phyloP scores from a whole-genome alignment of 228 moss, liverwort and hornwort species.

The Sphagnum fallax region DNA sequence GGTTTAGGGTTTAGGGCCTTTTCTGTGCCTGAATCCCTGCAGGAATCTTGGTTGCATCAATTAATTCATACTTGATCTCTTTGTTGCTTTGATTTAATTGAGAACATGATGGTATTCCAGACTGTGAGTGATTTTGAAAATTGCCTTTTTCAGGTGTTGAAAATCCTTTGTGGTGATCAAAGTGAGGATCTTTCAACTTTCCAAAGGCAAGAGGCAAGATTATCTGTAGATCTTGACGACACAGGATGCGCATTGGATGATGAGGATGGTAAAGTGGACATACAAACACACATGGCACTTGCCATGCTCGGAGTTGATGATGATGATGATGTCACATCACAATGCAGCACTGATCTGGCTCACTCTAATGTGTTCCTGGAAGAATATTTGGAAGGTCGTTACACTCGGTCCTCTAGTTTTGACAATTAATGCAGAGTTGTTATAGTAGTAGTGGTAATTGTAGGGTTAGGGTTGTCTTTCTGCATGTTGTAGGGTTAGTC shows the following conservation, averaged over 20 bases:
- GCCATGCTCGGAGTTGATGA: conserved; percentile 31
- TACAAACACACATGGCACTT: conserved; percentile 36
- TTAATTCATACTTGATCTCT: not conserved
- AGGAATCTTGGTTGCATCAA: not conserved
- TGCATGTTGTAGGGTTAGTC: too few species aligned
- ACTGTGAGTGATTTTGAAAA: not conserved
- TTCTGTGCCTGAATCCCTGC: too few species aligned
- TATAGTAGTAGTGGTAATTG: too few species aligned
- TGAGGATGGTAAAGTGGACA: conserved; percentile 34
- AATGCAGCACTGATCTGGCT: conserved; percentile 26
- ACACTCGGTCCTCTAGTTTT: not conserved
- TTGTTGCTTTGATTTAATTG: not conserved
- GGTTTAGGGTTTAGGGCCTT: not conserved
- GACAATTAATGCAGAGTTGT: too few species aligned
- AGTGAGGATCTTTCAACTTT: conserved; percentile 19
- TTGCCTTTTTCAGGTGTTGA: conserved; percentile 21
- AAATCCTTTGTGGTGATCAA: conserved; percentile 54
- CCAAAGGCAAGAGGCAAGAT: conserved; percentile 29
- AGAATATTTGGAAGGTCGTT: not conserved
- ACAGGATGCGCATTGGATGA: conserved; percentile 24
- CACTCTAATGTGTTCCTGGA: not conserved
- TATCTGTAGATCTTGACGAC: conserved; percentile 52
- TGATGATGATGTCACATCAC: conserved; percentile 23
- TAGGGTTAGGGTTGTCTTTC: too few species aligned
- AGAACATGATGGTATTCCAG: not conserved